Conservation (phyloP, 345 rosid species). For the Eucalyptus marginata region DNA sequence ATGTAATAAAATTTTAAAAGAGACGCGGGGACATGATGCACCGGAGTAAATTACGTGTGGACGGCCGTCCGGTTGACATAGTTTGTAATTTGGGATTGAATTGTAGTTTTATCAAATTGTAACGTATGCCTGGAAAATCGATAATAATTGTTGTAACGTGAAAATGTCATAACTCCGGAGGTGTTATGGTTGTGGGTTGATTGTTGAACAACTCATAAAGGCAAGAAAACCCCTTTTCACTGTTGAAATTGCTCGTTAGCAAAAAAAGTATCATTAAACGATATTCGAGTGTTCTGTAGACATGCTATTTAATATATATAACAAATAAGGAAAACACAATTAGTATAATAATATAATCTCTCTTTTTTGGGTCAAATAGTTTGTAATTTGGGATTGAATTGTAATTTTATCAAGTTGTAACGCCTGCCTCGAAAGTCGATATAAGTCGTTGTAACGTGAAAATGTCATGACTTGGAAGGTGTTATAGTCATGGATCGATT, state of each 20-base stretch:
- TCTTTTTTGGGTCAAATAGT: no score
- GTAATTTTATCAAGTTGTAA: no score
- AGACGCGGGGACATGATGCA: neutral
- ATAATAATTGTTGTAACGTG: accelerated
- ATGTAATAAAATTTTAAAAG: neutral
- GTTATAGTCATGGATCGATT: no score
- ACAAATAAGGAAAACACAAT: neutral
- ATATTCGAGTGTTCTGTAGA: no score
- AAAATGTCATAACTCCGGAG: accelerated
- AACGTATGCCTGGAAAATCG: accelerated
- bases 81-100: neutral
- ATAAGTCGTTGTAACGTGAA: neutral
- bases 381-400: neutral
- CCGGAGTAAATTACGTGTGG: neutral
- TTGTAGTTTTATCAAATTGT: neutral
- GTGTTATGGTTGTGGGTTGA: accelerated
- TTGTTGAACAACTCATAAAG: neutral
- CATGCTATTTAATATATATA: neutral
- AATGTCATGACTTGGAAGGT: accelerated
- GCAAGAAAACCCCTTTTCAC: accelerated
- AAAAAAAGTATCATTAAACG: neutral
- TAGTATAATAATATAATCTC: no score
- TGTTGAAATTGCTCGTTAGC: accelerated
- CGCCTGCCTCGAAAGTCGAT: neutral
- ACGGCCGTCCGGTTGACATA: accelerated